These are phyloP conservation scores for Saccharomyces hybrid DNA, from an alignment of 1,139 yeast species.

Conservation along the genomic window DNA sequence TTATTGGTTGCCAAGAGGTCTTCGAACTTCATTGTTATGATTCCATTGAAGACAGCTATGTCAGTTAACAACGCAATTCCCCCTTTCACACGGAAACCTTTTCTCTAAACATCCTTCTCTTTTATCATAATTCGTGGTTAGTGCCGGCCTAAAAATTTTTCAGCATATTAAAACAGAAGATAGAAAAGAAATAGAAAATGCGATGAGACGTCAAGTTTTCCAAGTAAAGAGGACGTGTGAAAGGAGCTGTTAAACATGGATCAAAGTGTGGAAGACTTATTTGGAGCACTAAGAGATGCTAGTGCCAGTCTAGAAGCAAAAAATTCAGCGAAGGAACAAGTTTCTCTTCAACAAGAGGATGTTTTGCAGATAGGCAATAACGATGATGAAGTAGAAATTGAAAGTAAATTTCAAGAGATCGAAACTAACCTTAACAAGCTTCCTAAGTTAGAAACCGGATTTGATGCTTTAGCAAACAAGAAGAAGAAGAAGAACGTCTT, in stretches of 20 bases:
- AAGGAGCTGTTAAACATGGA: not conserved
- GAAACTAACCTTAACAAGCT: constrained; percentile 24
- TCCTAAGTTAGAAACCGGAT: constrained; percentile 26
- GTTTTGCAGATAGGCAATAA: constrained; percentile 18
- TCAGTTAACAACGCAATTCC: not conserved
- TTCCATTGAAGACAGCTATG: not conserved
- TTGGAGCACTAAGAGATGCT: not conserved
- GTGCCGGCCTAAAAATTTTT: constrained; percentile 3
- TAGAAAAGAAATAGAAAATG: not conserved
- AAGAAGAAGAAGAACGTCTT: constrained; percentile 5
- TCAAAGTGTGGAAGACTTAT: not conserved
- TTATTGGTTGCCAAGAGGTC: constrained; percentile 8
- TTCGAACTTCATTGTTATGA: not conserved
- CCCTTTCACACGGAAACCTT: not conserved
- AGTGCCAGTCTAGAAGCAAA: not conserved
- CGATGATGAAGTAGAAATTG: constrained; percentile 11
- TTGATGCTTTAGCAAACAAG: constrained; percentile 23
- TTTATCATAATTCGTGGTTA: not conserved
- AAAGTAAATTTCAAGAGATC: constrained; percentile 23
- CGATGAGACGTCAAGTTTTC: not conserved
- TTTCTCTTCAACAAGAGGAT: constrained; percentile 12
- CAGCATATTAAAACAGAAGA: not conserved
- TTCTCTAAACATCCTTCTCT: not conserved
- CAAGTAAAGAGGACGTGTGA: not conserved
- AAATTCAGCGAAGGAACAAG: not conserved